Evolutionary conservation across 148 eudicot species (phyloP).

Genomic region (Beta vulgaris): DNA sequence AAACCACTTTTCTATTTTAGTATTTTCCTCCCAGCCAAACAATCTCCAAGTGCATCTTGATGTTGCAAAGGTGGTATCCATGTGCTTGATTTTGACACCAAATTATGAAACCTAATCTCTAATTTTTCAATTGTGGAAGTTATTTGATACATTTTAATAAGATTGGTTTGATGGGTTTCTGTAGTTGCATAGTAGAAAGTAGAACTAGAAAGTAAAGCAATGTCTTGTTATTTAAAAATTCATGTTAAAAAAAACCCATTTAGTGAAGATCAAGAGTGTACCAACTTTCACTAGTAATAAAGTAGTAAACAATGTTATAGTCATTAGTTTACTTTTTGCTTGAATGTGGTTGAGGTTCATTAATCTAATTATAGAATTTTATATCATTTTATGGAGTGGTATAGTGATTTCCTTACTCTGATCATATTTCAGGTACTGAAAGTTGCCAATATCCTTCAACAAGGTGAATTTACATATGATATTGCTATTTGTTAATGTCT

Average conservation of each 20-base stretch:
- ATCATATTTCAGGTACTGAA: conserved; percentile 55
- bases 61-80: conserved; percentile 4
- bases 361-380: neutral
- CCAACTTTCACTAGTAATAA: conserved; percentile 19
- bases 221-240: conserved; percentile 19
- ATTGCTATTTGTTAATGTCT: neutral
- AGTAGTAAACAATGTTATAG: conserved; percentile 18
- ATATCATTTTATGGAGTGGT: neutral
- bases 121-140: conserved; percentile 10
- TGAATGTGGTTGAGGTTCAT: neutral
- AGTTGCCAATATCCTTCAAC: conserved; percentile 77
- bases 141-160: neutral
- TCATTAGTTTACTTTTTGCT: conserved; percentile 12
- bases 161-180: conserved; percentile 8
- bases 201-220: conserved; percentile 22
- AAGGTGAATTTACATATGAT: conserved; percentile 43
- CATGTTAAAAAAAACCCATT: neutral
- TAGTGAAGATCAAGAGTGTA: conserved; percentile 1
- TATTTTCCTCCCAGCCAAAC: too few relatives aligned
- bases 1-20: too few relatives aligned
- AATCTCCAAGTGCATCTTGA: neutral
- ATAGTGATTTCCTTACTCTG: neutral
- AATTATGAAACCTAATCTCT: neutral
- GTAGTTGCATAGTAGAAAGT: conserved; percentile 2
- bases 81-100: conserved; percentile 21